Evolutionary conservation across 495 filamentous ascomycete genomes (phyloP).

Genomic region (Talaromyces thailandensis): DNA sequence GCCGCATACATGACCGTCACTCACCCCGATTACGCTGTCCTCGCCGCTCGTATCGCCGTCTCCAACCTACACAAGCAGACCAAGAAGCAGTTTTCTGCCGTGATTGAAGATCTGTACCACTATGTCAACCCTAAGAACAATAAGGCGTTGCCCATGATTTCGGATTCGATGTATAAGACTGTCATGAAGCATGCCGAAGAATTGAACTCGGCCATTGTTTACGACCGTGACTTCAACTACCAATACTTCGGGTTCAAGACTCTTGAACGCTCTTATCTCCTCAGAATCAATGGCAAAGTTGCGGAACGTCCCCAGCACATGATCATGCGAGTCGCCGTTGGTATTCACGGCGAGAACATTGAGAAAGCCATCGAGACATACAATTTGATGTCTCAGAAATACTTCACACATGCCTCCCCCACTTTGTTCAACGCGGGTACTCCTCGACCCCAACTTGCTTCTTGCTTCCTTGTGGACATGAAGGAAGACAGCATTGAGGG

Average conservation of each 20-base stretch:
- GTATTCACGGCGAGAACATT: conserved; percentile 89
- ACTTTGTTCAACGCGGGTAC: conserved; percentile 98
- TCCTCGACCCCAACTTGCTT: conserved; percentile 84
- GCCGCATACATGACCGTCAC: conserved; percentile 99
- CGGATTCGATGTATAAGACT: conserved; percentile 74
- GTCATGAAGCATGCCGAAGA: conserved; percentile 94
- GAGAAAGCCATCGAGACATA: conserved; percentile 95
- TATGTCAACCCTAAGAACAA: conserved; percentile 94
- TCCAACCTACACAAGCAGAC: conserved; percentile 99
- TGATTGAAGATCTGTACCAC: conserved; percentile 87
- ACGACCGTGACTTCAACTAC: conserved; percentile 99
- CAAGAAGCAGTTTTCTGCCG: conserved; percentile 96
- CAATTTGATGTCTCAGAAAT: conserved; percentile 94
- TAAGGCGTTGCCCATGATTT: conserved; percentile 84
- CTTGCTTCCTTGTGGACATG: conserved; percentile 97
- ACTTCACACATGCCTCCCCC: conserved; percentile 95
- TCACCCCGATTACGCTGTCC: conserved; percentile 97
- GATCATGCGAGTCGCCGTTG: conserved; percentile 98
- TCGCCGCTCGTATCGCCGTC: conserved; percentile 95
- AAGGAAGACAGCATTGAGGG: conserved; percentile 98
- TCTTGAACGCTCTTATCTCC: conserved; percentile 90
- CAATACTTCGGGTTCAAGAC: conserved; percentile 99
- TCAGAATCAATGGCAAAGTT: conserved; percentile 86
- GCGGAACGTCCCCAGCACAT: conserved; percentile 96
- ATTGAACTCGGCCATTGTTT: conserved; percentile 96